Percentiles rank a stretch among this genome's conserved stretches.
phyloP scores from a whole-genome alignment of 768 basidiomycete species.

The Mycena haematopus region DNA sequence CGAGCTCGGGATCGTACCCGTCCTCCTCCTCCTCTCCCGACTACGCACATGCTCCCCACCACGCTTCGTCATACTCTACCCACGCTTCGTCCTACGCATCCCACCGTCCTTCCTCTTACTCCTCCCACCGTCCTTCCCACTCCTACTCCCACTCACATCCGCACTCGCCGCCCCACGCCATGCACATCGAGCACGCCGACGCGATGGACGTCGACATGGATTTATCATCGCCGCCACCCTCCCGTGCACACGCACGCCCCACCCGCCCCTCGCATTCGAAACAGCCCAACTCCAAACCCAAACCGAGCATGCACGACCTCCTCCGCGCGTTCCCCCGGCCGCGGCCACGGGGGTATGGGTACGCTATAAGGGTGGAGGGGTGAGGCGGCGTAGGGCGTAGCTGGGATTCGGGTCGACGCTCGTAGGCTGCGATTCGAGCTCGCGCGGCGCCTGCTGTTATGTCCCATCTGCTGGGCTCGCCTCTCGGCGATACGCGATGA shows the following conservation, averaged over 20 bases:
- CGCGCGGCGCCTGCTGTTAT: too few species aligned
- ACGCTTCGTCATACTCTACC: background rate
- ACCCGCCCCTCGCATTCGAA: too few species aligned
- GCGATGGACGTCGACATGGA: background rate
- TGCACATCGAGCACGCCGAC: background rate
- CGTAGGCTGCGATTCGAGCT: background rate
- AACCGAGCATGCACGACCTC: background rate
- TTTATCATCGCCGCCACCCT: too few species aligned
- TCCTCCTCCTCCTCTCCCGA: background rate
- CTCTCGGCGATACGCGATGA: too few species aligned
- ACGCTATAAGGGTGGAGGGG: background rate
- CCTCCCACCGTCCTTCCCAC: background rate
- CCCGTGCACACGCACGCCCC: too few species aligned
- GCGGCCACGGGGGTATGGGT: background rate
- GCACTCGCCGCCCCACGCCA: too few species aligned
- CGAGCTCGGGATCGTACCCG: background rate
- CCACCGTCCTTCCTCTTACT: too few species aligned
- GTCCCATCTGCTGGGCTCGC: background rate
- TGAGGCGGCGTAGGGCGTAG: background rate
- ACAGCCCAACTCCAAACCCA: too few species aligned
- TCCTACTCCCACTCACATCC: too few species aligned
- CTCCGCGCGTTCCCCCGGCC: conserved; percentile 10
- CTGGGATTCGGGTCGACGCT: background rate
- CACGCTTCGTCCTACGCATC: background rate
- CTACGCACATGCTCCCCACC: background rate